Conservation (phyloP, 805 yeast species). For the Torulaspora maleeae region DNA sequence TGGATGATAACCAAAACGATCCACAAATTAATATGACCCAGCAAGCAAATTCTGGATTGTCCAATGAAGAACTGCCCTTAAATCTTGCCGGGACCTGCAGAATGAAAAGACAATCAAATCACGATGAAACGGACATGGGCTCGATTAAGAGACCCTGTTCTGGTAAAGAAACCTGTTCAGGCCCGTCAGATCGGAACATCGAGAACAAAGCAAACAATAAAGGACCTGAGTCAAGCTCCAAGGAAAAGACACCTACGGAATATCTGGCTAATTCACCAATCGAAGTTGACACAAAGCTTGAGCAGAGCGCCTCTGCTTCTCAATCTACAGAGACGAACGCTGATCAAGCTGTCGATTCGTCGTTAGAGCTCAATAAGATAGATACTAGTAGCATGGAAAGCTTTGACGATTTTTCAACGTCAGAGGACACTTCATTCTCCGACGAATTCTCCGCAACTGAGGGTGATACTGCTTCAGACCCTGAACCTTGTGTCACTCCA, state of each 20-base stretch:
- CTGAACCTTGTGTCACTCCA: constrained; percentile 2
- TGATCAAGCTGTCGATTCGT: not conserved
- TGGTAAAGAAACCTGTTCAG: constrained; percentile 2
- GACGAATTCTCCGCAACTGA: not conserved
- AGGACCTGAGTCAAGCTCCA: constrained; percentile 5
- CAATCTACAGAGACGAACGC: not conserved
- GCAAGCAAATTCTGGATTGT: not conserved
- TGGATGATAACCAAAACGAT: too few relatives aligned
- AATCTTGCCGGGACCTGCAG: not conserved
- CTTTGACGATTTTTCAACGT: not conserved
- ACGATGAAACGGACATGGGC: not conserved
- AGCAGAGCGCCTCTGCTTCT: not conserved
- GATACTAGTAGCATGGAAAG: not conserved
- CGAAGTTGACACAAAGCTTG: not conserved
- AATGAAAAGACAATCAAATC: constrained; percentile 3
- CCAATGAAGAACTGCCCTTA: not conserved
- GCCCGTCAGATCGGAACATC: constrained; percentile 5
- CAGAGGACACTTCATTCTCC: not conserved
- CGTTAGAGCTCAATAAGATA: not conserved
- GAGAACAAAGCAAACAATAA: not conserved
- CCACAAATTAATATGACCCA: not conserved
- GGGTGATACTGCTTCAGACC: not conserved
- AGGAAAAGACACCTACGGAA: constrained; percentile 16
- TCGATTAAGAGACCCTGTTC: constrained; percentile 2
- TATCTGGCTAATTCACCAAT: constrained; percentile 7